Conservation (phyloP, 345 rosid species). For the Brassica cretica region DNA sequence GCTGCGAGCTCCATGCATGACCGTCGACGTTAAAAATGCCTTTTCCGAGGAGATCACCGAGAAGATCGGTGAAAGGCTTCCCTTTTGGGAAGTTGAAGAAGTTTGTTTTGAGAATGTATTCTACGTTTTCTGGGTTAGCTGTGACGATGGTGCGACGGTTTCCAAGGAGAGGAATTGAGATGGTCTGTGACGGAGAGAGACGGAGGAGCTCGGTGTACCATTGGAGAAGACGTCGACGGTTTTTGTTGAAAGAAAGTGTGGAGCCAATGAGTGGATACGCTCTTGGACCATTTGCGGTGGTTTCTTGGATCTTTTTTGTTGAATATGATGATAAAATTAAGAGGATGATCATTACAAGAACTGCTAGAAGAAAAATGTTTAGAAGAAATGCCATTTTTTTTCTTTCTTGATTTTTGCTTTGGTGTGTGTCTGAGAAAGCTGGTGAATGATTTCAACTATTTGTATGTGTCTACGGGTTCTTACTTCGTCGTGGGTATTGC, state of each 20-base stretch:
- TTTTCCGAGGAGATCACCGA: slow-evolving; percentile 64
- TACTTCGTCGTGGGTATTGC: slow-evolving; percentile 19
- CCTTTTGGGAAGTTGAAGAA: slow-evolving; percentile 77
- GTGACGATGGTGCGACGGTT: slow-evolving; percentile 53
- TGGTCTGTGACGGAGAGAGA: slow-evolving; percentile 24
- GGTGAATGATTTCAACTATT: background rate
- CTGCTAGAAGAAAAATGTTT: background rate
- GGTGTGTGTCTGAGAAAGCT: background rate
- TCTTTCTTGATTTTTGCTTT: background rate
- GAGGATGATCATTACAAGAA: background rate
- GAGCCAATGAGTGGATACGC: slow-evolving; percentile 37
- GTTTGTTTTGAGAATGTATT: slow-evolving; percentile 58
- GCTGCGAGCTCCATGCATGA: slow-evolving; percentile 63
- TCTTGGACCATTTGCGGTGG: slow-evolving; percentile 12
- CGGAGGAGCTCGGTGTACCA: slow-evolving; percentile 32
- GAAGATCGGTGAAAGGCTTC: slow-evolving; percentile 51
- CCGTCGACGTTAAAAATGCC: slow-evolving; percentile 78
- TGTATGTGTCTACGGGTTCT: background rate
- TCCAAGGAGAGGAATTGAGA: slow-evolving; percentile 20
- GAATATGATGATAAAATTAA: background rate
- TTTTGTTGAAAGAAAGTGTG: slow-evolving; percentile 26
- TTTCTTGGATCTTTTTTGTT: background rate
- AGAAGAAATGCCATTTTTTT: slow-evolving; percentile 6
- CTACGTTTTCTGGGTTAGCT: slow-evolving; percentile 55
- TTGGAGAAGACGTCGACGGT: slow-evolving; percentile 34